Base-by-base conservation (phyloP, 805 yeast species). In the Saccharomycopsis vini region DNA sequence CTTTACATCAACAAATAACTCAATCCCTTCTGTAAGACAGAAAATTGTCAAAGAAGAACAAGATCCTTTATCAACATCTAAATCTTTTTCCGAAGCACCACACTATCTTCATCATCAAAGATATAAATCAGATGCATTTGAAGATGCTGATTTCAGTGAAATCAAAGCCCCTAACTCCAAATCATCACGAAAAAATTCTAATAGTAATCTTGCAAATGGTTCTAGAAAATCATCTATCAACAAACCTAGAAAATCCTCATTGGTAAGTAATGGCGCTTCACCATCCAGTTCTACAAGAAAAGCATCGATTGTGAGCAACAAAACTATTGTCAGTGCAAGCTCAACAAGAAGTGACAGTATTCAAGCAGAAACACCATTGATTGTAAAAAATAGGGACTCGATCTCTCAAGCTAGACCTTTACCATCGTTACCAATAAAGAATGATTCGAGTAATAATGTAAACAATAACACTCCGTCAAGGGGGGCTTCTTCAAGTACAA, bases 121-220 rank as follows among this genome's bases (percentile, higher is more conserved):
- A 5, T 48, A 48, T 39, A 48, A 48, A 35, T 42, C 46, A 4
- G 51, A 48, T 29, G 44, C 45, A 13, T 36, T 47, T 21, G 51
- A 48, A 6, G 45, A 45, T 26, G 40, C 9, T 5, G 38, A 23
- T 15, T 26, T 15, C 18, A 20, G 35, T 13, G 39, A 23, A n/a
- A n/a, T n/a, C n/a, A n/a, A n/a, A n/a, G n/a, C n/a, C n/a, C n/a
- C n/a, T n/a, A n/a, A 9, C 34, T 6, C 7, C n/a, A 7, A 15
- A 30, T 12, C n/a, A 13, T 10, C 34, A 30, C 7, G 34, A 30
- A 30, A 15, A 16, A 15, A 9, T n/a, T 30, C 34, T 30, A 30
- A 30, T 9, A 9, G 16, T 30, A 9, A 9, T 30, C 6, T 30
- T 30, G 16, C 16, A 6, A 30, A 6, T 15, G 18, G 34, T 10